Conservation (phyloP, 768 basidiomycete species). For the Russula brevipes region DNA sequence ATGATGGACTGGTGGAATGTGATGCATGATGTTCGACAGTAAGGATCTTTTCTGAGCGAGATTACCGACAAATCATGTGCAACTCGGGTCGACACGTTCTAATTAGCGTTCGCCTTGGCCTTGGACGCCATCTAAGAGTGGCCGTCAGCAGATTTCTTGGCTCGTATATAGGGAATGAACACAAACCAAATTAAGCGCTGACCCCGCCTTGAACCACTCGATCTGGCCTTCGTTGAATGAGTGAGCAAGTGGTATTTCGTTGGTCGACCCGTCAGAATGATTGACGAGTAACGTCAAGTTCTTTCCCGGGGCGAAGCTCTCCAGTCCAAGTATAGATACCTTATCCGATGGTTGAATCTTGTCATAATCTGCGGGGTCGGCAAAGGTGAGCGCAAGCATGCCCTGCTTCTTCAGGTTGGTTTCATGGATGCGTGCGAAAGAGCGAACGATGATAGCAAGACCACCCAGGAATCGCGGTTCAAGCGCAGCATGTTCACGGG, state of each 20-base stretch:
- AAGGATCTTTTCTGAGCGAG: not conserved
- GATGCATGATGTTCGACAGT: not conserved
- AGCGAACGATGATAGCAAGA: constrained; percentile 91
- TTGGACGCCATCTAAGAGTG: constrained; percentile 16
- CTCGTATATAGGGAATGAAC: not conserved
- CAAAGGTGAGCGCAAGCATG: constrained; percentile 95
- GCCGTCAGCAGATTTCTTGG: not conserved
- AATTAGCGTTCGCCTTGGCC: constrained; percentile 10
- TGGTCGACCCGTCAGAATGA: constrained; percentile 74
- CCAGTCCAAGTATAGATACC: constrained; percentile 84
- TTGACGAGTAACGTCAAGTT: constrained; percentile 78
- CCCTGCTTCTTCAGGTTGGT: constrained; percentile 99
- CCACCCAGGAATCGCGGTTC: constrained; percentile 95
- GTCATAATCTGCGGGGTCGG: constrained; percentile 89
- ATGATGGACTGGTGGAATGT: not conserved
- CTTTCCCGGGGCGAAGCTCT: constrained; percentile 87
- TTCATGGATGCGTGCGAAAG: constrained; percentile 97
- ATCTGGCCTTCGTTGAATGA: constrained; percentile 98
- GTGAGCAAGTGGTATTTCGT: constrained; percentile 79
- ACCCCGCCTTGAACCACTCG: constrained; percentile 98
- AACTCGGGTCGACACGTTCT: not conserved
- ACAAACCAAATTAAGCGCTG: constrained; percentile 81
- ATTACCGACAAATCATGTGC: not conserved
- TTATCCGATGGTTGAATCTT: constrained; percentile 83
- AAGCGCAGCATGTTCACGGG: constrained; percentile 95